Percentiles rank a stretch among this genome's conserved stretches.
Conservation (phyloP, 2,329 filamentous ascomycete species). For the Leptographium flavum region DNA sequence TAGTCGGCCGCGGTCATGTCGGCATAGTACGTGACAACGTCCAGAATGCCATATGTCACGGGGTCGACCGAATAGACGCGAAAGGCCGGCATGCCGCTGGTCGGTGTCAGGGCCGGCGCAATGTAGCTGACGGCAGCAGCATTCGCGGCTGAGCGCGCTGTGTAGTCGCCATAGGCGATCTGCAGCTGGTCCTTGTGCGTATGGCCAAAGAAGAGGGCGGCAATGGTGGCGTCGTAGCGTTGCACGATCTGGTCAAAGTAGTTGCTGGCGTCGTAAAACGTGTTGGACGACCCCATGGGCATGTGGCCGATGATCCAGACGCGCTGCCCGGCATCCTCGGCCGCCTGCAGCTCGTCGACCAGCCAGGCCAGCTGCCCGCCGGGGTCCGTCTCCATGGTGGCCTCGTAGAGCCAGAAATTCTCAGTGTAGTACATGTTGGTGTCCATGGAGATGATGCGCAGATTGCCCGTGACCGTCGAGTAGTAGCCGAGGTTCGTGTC, state of each 20-base stretch:
- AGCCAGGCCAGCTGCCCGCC: conserved; percentile 39
- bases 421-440: conserved; percentile 42
- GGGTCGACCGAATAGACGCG: conserved; percentile 43
- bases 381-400: conserved; percentile 34
- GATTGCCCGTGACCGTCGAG: conserved; percentile 19
- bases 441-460: conserved; percentile 43
- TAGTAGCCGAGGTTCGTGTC: conserved; percentile 15
- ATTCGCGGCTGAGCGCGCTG: conserved; percentile 21
- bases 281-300: conserved; percentile 33
- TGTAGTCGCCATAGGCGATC: conserved; percentile 36
- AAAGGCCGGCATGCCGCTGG: conserved; percentile 40
- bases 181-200: conserved; percentile 43
- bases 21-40: conserved; percentile 37
- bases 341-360: conserved; percentile 32
- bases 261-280: conserved; percentile 36
- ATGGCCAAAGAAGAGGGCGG: conserved; percentile 41
- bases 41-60: conserved; percentile 36
- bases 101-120: conserved; percentile 39
- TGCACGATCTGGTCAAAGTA: conserved; percentile 37
- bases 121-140: conserved; percentile 39
- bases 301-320: conserved; percentile 45
- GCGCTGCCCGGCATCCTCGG: conserved; percentile 33
- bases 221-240: conserved; percentile 36
- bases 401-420: conserved; percentile 40
- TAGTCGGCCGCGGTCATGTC: conserved; percentile 31